Conservation (phyloP, 2,329 filamentous ascomycete species). For the Orbilia blumenaviensis region DNA sequence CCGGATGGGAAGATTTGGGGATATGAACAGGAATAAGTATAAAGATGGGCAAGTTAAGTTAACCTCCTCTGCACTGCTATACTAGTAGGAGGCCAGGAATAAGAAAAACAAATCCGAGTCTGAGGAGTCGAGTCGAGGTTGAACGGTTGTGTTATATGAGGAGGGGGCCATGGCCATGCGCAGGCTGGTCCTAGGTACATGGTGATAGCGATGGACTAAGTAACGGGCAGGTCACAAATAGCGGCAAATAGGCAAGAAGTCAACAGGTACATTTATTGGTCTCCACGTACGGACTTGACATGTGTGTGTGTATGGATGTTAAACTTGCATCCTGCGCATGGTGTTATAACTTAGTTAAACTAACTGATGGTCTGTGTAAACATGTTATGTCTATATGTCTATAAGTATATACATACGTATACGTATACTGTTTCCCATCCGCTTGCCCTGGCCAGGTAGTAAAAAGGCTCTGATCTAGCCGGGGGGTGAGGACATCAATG, state of each 20-base stretch:
- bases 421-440: no score
- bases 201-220: conserved; percentile 28
- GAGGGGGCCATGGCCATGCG: conserved; percentile 25
- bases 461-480: no score
- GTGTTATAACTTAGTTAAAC: no score
- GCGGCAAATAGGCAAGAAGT: conserved; percentile 53
- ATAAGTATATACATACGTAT: not conserved
- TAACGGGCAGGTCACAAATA: conserved; percentile 54
- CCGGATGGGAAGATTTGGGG: conserved; percentile 49
- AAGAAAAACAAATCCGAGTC: conserved; percentile 52
- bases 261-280: not conserved
- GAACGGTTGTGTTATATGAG: conserved; percentile 51
- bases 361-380: no score
- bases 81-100: conserved; percentile 33
- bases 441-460: no score
- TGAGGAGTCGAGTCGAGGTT: conserved; percentile 26
- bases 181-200: conserved; percentile 31
- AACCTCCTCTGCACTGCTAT: not conserved
- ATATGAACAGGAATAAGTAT: conserved; percentile 53
- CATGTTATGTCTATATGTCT: no score
- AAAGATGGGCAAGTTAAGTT: conserved; percentile 36
- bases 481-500: no score
- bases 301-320: no score
- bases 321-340: no score
- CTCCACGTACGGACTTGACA: no score